Evolutionary conservation across 371 early-diverging fungal species (phyloP).

Genomic region (Mortierella sp.): DNA sequence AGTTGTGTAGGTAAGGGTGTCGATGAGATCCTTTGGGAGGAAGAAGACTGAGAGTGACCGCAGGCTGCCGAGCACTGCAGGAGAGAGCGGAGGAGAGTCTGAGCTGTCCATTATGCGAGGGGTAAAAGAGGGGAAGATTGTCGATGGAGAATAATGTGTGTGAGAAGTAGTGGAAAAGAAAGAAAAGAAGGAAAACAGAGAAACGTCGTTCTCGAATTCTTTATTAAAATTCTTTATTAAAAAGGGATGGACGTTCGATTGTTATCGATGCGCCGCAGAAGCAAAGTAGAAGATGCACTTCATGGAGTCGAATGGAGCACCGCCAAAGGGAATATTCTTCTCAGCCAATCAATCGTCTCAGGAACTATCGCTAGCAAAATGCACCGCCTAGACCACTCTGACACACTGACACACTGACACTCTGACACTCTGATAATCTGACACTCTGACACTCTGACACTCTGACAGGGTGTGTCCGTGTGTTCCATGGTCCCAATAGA

Average conservation of each 20-base stretch:
- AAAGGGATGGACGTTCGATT: not conserved
- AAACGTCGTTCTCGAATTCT: not conserved
- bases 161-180: not conserved
- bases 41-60: slow-evolving; percentile 26
- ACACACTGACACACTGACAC: too few relatives aligned
- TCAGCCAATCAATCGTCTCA: not conserved
- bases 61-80: not conserved
- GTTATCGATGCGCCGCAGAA: not conserved
- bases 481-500: too few relatives aligned
- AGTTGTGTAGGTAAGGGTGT: not conserved
- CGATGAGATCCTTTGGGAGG: slow-evolving; percentile 28
- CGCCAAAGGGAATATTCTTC: not conserved
- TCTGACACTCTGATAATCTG: too few relatives aligned
- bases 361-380: not conserved
- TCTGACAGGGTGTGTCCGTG: too few relatives aligned
- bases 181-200: not conserved
- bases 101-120: not conserved
- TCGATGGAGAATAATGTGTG: not conserved
- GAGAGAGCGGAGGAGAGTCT: not conserved
- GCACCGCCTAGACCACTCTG: too few relatives aligned
- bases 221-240: too few relatives aligned
- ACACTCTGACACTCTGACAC: too few relatives aligned
- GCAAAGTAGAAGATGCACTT: not conserved
- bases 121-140: not conserved
- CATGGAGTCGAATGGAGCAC: slow-evolving; percentile 15